A percentile compares a stretch with the other conserved stretches of the same genome.
Evolutionary conservation across 108 stramenopile species (phyloP).

Genomic region (Fragilaria radians): DNA sequence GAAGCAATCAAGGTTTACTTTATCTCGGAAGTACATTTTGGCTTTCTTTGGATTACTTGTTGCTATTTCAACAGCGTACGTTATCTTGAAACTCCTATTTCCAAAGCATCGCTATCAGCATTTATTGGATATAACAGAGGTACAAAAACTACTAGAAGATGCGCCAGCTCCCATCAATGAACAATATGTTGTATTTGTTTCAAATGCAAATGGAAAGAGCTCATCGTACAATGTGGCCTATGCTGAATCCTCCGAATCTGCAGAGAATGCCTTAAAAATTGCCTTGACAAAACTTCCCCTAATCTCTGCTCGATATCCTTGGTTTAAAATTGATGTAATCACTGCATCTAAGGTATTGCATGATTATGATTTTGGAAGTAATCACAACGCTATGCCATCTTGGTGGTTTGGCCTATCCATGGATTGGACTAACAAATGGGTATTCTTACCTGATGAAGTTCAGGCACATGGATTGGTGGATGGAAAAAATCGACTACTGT

Average conservation of each 20-base stretch:
- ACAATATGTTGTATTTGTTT: not conserved
- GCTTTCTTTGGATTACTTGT: too few relatives aligned
- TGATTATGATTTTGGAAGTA: not conserved
- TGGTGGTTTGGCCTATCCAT: not conserved
- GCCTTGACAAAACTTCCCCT: not conserved
- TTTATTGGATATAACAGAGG: too few relatives aligned
- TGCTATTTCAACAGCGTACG: too few relatives aligned
- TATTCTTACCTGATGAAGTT: not conserved
- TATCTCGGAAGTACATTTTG: too few relatives aligned
- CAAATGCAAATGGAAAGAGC: not conserved
- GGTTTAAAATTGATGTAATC: not conserved
- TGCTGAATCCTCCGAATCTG: not conserved
- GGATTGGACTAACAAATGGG: not conserved
- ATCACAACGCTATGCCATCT: not conserved
- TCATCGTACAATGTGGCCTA: not conserved
- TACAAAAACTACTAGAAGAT: too few relatives aligned
- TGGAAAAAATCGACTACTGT: not conserved
- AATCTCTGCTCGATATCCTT: not conserved
- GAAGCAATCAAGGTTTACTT: too few relatives aligned
- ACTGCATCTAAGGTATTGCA: not conserved
- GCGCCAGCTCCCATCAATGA: not conserved
- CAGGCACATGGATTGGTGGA: not conserved
- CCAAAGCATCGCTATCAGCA: too few relatives aligned
- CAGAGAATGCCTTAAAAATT: not conserved
- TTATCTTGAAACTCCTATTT: too few relatives aligned